Percentiles rank a stretch among this genome's conserved stretches.
Evolutionary conservation across 2,329 filamentous ascomycete species (phyloP).

Genomic region (Venturia effusa): DNA sequence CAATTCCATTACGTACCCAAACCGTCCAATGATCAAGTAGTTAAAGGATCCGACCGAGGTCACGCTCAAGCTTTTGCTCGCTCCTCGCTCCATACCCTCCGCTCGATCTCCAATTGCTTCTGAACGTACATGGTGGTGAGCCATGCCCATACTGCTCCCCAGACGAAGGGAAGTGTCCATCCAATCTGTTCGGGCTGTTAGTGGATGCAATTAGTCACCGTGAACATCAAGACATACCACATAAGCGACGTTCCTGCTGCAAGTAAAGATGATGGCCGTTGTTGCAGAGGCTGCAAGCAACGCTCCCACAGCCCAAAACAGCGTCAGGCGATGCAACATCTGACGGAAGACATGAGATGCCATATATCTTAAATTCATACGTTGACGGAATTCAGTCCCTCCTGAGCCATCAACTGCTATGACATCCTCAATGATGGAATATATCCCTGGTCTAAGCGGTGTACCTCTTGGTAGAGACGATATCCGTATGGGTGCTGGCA

Average conservation of each 20-base stretch:
- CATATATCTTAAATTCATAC: conserved; percentile 41
- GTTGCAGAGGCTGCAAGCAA: conserved; percentile 29
- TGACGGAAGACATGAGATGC: conserved; percentile 42
- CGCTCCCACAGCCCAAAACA: conserved; percentile 42
- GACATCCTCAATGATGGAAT: conserved; percentile 44
- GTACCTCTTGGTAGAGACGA: conserved; percentile 41
- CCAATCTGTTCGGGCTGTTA: conserved; percentile 23
- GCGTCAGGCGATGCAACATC: conserved; percentile 40
- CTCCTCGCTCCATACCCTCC: conserved; percentile 24
- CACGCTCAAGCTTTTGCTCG: conserved; percentile 6
- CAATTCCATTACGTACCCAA: not conserved
- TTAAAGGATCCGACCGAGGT: no score
- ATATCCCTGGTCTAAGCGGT: conserved; percentile 42
- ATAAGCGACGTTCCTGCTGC: conserved; percentile 36
- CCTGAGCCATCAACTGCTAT: conserved; percentile 43
- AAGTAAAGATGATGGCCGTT: conserved; percentile 37
- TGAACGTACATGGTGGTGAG: conserved; percentile 37
- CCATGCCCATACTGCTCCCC: conserved; percentile 36
- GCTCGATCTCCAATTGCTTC: conserved; percentile 23
- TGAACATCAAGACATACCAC: conserved; percentile 25
- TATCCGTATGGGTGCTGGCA: conserved; percentile 39
- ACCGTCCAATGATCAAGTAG: not conserved
- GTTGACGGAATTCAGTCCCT: conserved; percentile 41
- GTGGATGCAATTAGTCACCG: not conserved
- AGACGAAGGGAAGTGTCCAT: conserved; percentile 39